Conservation (phyloP, 2,329 filamentous ascomycete genomes). For the Albifimbria verrucaria region DNA sequence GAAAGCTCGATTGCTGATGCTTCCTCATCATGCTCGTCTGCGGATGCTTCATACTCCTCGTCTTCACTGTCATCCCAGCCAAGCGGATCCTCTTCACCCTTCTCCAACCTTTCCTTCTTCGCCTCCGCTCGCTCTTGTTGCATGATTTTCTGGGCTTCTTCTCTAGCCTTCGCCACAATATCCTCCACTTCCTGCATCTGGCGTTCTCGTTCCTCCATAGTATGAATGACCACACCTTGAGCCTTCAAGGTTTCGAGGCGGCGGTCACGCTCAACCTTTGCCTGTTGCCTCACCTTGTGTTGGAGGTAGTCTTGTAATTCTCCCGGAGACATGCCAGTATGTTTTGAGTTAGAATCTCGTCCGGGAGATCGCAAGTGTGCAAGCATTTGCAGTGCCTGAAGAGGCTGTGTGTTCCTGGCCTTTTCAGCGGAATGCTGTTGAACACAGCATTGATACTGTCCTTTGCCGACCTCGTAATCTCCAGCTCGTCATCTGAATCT, state of each 20-base stretch:
- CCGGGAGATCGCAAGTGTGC: constrained; percentile 67
- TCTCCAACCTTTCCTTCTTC: constrained; percentile 58
- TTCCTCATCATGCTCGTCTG: constrained; percentile 34
- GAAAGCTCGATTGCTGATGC: constrained; percentile 39
- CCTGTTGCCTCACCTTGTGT: constrained; percentile 74
- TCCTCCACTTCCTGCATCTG: constrained; percentile 84
- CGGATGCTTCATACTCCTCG: constrained; percentile 44
- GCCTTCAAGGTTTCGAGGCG: constrained; percentile 73
- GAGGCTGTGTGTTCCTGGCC: constrained; percentile 58
- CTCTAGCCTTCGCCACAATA: constrained; percentile 77
- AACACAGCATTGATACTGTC: constrained; percentile 62
- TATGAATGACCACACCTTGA: constrained; percentile 79
- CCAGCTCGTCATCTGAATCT: constrained; percentile 59
- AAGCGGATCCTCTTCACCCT: constrained; percentile 45
- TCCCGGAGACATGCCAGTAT: constrained; percentile 59
- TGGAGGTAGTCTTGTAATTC: constrained; percentile 68
- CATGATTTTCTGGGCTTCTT: constrained; percentile 72
- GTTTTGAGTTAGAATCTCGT: constrained; percentile 43
- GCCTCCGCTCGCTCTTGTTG: constrained; percentile 71
- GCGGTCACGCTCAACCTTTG: constrained; percentile 71
- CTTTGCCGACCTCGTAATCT: constrained; percentile 52
- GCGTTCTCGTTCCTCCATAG: constrained; percentile 78
- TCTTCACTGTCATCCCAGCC: constrained; percentile 57
- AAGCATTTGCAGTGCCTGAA: constrained; percentile 68
- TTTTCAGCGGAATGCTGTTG: constrained; percentile 61